Evolutionary conservation across 345 rosid genomes (phyloP).

Genomic region (Arabidopsis suecica): DNA sequence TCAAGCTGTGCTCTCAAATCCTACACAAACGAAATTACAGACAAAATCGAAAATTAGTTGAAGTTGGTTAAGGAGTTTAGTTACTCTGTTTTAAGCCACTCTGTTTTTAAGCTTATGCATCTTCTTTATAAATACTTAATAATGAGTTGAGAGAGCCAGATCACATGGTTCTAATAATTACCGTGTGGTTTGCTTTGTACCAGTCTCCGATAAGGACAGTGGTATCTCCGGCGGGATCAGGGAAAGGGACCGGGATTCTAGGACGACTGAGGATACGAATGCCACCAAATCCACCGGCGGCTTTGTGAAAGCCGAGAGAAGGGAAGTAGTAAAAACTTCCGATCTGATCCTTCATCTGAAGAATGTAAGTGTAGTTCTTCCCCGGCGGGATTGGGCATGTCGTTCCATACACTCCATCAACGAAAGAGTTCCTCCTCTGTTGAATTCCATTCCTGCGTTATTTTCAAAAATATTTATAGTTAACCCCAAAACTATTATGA

Average conservation of each 20-base stretch:
- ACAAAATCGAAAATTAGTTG: neutral
- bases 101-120: neutral
- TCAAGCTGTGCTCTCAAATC: constrained; percentile 64
- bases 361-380: constrained; percentile 72
- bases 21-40: constrained; percentile 45
- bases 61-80: neutral
- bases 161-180: constrained; percentile 23
- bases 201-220: constrained; percentile 83
- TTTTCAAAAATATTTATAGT: neutral
- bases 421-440: constrained; percentile 82
- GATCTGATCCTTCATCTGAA: constrained; percentile 79
- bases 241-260: constrained; percentile 69
- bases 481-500: neutral
- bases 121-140: neutral
- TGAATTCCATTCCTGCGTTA: constrained; percentile 74
- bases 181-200: constrained; percentile 81
- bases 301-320: constrained; percentile 76
- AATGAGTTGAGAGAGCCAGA: neutral
- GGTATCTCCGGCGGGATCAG: constrained; percentile 73
- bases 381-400: constrained; percentile 95
- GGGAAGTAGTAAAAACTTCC: constrained; percentile 84
- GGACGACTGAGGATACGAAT: constrained; percentile 75
- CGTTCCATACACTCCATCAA: constrained; percentile 83
- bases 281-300: constrained; percentile 81
- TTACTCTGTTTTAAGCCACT: too few relatives aligned